These are phyloP conservation scores for Trichoderma atroviride DNA, from an alignment of 2,329 filamentous ascomycete species.

Conservation along the genomic window DNA sequence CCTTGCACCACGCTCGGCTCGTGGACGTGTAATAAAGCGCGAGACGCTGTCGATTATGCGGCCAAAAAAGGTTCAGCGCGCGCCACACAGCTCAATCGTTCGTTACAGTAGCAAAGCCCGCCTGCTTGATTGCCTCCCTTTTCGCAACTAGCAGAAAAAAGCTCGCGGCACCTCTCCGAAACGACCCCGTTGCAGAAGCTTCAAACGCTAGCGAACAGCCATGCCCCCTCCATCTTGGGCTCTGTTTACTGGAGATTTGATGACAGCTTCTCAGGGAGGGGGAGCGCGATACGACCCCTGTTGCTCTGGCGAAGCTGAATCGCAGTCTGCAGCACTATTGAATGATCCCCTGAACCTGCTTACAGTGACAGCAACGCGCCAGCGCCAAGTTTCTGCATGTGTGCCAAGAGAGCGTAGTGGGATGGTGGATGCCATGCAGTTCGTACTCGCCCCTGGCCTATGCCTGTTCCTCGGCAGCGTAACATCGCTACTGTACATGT, in stretches of 20 bases:
- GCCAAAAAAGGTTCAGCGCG: slow-evolving; percentile 9
- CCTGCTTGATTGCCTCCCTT: slow-evolving; percentile 6
- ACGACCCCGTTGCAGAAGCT: slow-evolving; percentile 6
- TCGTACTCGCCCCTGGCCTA: slow-evolving; percentile 1
- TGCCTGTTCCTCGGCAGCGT: not conserved
- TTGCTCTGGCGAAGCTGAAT: slow-evolving; percentile 13
- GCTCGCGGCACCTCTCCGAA: slow-evolving; percentile 1
- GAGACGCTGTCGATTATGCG: slow-evolving; percentile 12
- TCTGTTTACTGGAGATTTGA: not conserved
- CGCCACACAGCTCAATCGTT: slow-evolving; percentile 3
- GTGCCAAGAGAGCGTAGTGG: not conserved
- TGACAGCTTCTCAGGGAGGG: not conserved
- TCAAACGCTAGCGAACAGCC: not conserved
- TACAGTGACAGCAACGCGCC: not conserved
- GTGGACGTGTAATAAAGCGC: not conserved
- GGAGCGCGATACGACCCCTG: not conserved
- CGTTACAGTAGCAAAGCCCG: not conserved
- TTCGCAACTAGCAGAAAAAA: not conserved
- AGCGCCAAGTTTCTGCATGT: not conserved
- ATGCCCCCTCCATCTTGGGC: not conserved
- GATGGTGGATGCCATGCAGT: not conserved
- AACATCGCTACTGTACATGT: not conserved
- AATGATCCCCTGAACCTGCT: slow-evolving; percentile 10
- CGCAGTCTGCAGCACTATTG: slow-evolving; percentile 8
- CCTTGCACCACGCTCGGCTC: not conserved